These are phyloP conservation scores for Candida yuanshanica DNA, from an alignment of 805 yeast genomes.

Conservation along the genomic window DNA sequence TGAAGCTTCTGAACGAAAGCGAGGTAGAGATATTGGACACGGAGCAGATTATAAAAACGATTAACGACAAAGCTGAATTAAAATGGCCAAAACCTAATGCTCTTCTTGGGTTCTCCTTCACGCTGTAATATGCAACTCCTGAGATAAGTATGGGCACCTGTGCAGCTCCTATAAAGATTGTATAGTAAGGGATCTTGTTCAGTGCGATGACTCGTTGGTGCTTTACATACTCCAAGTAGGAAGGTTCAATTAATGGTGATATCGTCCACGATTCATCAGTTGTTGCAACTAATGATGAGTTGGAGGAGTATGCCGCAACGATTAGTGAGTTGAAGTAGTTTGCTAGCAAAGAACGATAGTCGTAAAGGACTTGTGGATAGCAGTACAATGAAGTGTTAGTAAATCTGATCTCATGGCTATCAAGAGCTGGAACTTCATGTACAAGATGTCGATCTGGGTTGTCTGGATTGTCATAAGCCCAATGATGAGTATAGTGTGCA, in stretches of 20 bases:
- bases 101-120: constrained; percentile 8
- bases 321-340: neutral
- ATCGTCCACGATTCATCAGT: neutral
- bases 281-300: neutral
- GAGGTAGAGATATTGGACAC: constrained; percentile 15
- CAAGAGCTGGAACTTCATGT: constrained; percentile 3
- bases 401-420: neutral
- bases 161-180: neutral
- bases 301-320: neutral
- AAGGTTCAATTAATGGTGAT: neutral
- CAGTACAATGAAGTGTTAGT: constrained; percentile 1
- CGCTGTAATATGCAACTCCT: constrained; percentile 15
- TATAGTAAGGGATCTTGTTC: neutral
- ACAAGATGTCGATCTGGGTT: neutral
- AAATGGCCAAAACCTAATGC: constrained; percentile 25
- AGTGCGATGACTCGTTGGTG: constrained; percentile 17
- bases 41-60: constrained; percentile 28
- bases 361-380: constrained; percentile 1
- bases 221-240: neutral
- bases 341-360: constrained; percentile 12
- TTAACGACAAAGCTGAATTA: constrained; percentile 30
- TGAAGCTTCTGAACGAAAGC: constrained; percentile 19
- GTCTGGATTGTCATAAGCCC: constrained; percentile 1
- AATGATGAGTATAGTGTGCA: constrained; percentile 8
- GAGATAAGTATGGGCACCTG: neutral